Conservation (phyloP, 306 rosid species). For the Carpinus viminea region DNA sequence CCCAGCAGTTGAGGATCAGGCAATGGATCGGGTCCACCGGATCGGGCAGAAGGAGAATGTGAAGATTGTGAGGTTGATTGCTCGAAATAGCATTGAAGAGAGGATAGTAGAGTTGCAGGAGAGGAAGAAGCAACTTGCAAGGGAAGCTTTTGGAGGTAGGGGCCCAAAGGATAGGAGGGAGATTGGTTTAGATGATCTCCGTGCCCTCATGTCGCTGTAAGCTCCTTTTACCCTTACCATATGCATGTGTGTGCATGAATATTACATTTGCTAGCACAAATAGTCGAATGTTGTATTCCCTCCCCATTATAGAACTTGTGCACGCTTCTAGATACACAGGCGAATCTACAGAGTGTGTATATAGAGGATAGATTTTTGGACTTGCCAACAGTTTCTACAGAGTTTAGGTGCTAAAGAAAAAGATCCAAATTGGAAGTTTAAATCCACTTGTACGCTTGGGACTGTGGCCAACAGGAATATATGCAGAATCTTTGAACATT, state of each 20-base stretch:
- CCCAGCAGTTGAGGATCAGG: slow-evolving; percentile 86
- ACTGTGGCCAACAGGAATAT: background rate
- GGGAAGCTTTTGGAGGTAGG: slow-evolving; percentile 41
- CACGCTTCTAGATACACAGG: slow-evolving; percentile 1
- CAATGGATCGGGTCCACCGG: slow-evolving; percentile 84
- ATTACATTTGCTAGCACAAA: background rate
- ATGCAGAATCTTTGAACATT: background rate
- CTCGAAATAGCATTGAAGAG: slow-evolving; percentile 68
- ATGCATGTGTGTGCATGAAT: background rate
- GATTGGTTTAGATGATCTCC: slow-evolving; percentile 50
- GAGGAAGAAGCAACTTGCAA: slow-evolving; percentile 51
- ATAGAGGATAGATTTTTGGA: background rate
- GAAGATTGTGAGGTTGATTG: slow-evolving; percentile 69
- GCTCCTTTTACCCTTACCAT: background rate
- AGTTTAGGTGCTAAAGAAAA: background rate
- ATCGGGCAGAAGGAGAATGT: slow-evolving; percentile 79
- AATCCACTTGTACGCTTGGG: background rate
- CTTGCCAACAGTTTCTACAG: background rate
- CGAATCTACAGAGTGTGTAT: background rate
- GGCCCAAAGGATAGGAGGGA: slow-evolving; percentile 35
- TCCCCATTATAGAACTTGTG: background rate
- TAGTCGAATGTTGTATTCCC: background rate
- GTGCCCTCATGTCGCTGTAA: slow-evolving; percentile 48
- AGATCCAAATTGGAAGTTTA: background rate
- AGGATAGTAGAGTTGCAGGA: slow-evolving; percentile 62